Evolutionary conservation across 192 early-diverging fungal species (phyloP), one percentile per base, ranked within the genome.

Genomic region (Entomortierella beljakovae): DNA sequence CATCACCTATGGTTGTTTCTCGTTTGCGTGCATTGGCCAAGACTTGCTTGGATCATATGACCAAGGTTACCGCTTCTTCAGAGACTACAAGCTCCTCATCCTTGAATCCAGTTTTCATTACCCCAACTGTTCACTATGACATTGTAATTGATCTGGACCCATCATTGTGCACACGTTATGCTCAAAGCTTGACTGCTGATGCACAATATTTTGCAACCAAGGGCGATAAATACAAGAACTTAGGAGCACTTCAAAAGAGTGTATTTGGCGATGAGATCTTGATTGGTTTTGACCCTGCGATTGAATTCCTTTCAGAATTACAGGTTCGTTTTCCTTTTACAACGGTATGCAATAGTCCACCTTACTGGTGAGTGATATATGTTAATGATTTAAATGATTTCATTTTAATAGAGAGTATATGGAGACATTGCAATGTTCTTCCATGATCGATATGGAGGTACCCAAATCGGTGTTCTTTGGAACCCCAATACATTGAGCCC

Each of bases 41-140:
- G 57, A 90, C 94, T 1, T 86, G 94, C 9, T 58, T 76, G 67
- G 67, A 79, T 6, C 40, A 63, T 55, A 62, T 72, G 58, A 70
- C 61, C 31, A 67, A 60, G 55, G 74, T 25, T 15, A 72, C 64
- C 13, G 70, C 51, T 1, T 54, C 70, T 31, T 71, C 67, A 18
- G 38, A 48, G 57, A 80, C 74, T 52, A 65, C 63, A 13, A 61
- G 55, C 35, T 59, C 63, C 4, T 67, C 54, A 61, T 82, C 61
- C 55, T 66, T 51, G 57, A 84, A 89, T 85, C 83, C 89, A 62
- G 57, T 96, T 18, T 98, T 97, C 83, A 82, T 93, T 7, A 89
- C 94, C 8, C 92, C 95, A n/a, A 82, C 93, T 18, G 60, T 72
- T 31, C 93, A 93, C 55, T 98, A 96, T 68, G 88, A 92, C 79